Percentiles rank a stretch among this genome's conserved stretches.
Evolutionary conservation across 2,329 filamentous ascomycete genomes (phyloP).

Genomic region (Paraphoma chrysanthemicola): DNA sequence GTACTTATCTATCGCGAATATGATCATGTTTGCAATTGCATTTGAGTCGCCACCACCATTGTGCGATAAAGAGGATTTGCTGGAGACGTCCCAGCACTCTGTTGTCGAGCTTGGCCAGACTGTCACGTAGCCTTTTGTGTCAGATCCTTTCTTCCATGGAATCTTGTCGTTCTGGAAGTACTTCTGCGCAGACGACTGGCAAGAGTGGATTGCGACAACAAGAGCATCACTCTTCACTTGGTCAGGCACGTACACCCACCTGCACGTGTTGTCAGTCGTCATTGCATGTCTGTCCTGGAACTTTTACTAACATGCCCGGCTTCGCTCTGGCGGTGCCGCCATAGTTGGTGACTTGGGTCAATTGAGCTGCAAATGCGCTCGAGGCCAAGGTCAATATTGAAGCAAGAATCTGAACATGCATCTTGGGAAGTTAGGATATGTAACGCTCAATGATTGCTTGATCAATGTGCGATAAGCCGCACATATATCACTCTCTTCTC

Average conservation of each 20-base stretch:
- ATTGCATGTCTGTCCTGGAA: not conserved
- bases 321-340: conserved; percentile 32
- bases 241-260: conserved; percentile 41
- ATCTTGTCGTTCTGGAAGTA: conserved; percentile 40
- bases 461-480: not conserved
- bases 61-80: conserved; percentile 60
- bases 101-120: conserved; percentile 41
- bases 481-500: conserved; percentile 1
- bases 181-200: conserved; percentile 36
- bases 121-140: conserved; percentile 38
- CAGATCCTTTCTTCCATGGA: conserved; percentile 39
- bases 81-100: conserved; percentile 67
- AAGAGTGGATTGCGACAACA: conserved; percentile 41
- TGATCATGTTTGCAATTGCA: conserved; percentile 66
- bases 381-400: conserved; percentile 17
- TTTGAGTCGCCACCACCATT: conserved; percentile 65
- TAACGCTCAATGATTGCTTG: not conserved
- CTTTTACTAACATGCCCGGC: conserved; percentile 31
- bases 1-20: conserved; percentile 61
- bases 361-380: conserved; percentile 25
- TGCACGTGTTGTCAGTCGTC: conserved; percentile 1
- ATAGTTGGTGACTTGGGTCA: conserved; percentile 37
- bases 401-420: conserved; percentile 21
- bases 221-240: conserved; percentile 32
- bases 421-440: conserved; percentile 3